phyloP scores from a whole-genome alignment of 495 filamentous ascomycete species.

The Thozetella sp. region DNA sequence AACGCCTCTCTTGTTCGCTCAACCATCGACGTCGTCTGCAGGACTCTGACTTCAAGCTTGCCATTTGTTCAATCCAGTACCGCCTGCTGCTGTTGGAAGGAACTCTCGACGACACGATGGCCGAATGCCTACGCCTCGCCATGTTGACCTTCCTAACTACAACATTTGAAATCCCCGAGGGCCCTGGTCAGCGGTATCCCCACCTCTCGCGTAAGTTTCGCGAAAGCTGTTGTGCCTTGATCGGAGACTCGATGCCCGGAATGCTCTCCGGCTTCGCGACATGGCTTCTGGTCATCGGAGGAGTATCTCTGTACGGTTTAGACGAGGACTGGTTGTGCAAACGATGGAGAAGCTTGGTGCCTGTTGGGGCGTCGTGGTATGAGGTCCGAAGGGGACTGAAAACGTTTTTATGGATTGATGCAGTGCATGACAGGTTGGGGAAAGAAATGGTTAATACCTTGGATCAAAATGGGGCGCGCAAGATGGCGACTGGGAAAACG shows the following conservation, averaged over 20 bases:
- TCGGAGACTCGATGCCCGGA: neutral
- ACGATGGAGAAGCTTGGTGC: neutral
- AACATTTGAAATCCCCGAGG: constrained; percentile 16
- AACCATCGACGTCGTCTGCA: neutral
- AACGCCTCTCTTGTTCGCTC: neutral
- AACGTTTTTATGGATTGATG: neutral
- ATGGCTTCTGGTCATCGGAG: neutral
- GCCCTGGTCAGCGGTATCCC: neutral
- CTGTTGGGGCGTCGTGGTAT: neutral
- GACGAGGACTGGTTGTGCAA: constrained; percentile 1
- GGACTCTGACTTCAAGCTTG: constrained; percentile 4
- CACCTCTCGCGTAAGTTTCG: neutral
- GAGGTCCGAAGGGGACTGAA: neutral
- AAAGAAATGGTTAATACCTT: neutral
- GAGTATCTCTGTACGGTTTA: neutral
- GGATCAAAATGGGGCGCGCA: neutral
- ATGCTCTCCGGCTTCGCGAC: neutral
- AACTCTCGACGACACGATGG: constrained; percentile 12
- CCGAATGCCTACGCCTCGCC: constrained; percentile 32
- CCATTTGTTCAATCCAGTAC: constrained; percentile 33
- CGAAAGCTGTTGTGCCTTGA: constrained; percentile 1
- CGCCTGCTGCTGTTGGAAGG: constrained; percentile 25
- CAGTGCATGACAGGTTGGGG: neutral
- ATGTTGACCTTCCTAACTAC: constrained; percentile 28
- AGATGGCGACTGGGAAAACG: neutral